Base-by-base conservation (phyloP, 768 basidiomycete genomes). In the Lactarius trivialis region DNA sequence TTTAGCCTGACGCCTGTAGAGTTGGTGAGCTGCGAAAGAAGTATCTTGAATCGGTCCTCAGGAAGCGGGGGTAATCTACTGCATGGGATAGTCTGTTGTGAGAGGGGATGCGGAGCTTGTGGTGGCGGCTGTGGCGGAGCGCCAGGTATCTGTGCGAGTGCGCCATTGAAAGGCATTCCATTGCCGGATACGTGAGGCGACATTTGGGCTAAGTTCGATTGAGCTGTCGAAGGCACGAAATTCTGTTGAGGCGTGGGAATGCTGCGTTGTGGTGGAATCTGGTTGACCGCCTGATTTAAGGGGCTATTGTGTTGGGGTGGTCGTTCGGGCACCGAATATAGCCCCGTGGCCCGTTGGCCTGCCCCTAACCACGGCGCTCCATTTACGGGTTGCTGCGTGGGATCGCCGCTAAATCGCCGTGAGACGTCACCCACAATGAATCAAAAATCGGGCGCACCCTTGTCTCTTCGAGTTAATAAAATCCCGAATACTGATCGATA, bases 201-300 rank as follows among this genome's bases (percentile, higher is more conserved):
- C n/a, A 63, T 63, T 34, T 63, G 62, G 3, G 58, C 21, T 19
- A 63, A 30, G 50, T 63, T 63, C 7, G 62, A 28, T 26, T 63
- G 62, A 2, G 54, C 17, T 28, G 56, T 45, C 21, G 58, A 50
- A 26, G 61, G 36, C 17, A 15, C 52, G 14, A 59, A 63, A 30
- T 33, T 63, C 37, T 63, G 62, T 24, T 63, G 62, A 2, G 58
- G 58, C 36, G 62, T 60, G 17, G 62, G 32, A 12, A 63, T 63
- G 7, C 48, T 41, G 19, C 54, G 58, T 24, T 55, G 62, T 21
- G 62, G 58, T 3, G 48, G 24, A 8, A 48, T 26, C n/a, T 58
- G 57, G 26, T 55, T 60, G 54, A 30, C 62, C 19, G 62, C 32
- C 37, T 55, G 58, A 11, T 63, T 58, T 34, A 63, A 37, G 4